Base-by-base conservation (phyloP, 495 filamentous ascomycete species). In the Staphylotrichum longicolle region DNA sequence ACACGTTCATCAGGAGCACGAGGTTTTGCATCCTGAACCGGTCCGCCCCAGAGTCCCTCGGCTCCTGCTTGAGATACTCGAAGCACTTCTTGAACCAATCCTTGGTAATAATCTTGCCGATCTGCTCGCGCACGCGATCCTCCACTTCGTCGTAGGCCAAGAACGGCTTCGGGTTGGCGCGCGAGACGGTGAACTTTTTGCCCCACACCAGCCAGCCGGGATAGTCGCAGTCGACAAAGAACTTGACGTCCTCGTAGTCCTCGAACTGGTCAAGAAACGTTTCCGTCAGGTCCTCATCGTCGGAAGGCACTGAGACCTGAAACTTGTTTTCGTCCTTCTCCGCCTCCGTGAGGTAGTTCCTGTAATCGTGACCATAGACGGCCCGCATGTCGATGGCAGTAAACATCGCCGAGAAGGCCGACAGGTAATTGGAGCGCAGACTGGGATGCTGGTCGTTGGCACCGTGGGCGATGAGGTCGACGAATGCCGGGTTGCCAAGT, bases 141-240 rank as follows among this genome's bases (percentile, higher is more conserved):
- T 99, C 95, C 4, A 89, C 75, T 15, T 91, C 88, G 67, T 99
- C 94, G 69, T 91, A 98, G 58, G 86, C 85, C 15, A 91, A 75
- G 62, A 88, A 89, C 48, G 80, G 81, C 37, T 79, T 80, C 12
- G 89, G 82, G 45, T 87, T 85, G 7, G 88, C 87, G 58, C 84
- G 83, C 68, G 85, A 90, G 2, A 87, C 93, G 32, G 84, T 85
- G 81, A 98, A 91, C 9, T 80, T 83, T 70, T 95, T 88, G 11
- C 84, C 85, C 94, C 94, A 99, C 7, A 94, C 91, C n/a, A 99
- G 82, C 94, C 94, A 99, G 32, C 94, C 94, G 9, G 93, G 91
- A 73, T 96, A 89, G 69, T 96, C 93, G 57, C 84, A 83, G 68
- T 99, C 94, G 58, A 97, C 85, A 64, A 90, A 96, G 71, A 93